Base-by-base conservation (phyloP, 1,139 yeast genomes). In the Blastobotrys arbuscula region DNA sequence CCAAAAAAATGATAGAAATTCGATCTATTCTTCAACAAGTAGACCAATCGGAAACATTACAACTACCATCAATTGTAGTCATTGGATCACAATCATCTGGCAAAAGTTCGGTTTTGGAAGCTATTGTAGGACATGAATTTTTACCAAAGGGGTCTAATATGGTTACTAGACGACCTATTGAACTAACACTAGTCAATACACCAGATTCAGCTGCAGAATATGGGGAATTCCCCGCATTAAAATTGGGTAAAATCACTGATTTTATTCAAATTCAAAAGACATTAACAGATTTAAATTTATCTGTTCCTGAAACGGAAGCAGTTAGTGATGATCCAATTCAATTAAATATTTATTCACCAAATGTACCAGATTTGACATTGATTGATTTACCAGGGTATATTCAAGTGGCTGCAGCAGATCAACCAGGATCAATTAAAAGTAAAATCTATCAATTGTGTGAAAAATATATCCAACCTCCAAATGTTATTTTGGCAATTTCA, bases 61-160 rank as follows among this genome's bases (percentile, higher is more conserved):
- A 83, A 55, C 72, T 94, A 38, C 98, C 98, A 1, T 85, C 96
- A 0, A 94, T 94, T 58, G 98, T 94, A 16, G 98, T 94, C 1
- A 80, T 94, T 56, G 98, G 99, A 0, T 92, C 98, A 1, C 98
- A 94, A 69, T 86, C 96, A 10, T 87, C 96, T 45, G 99, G 99
- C 47, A 90, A 90, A 66, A 86, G 96, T 0, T 89, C 97, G 0
- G 97, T 90, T 1, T 74, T 90, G 51, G 97, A 90, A 64, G 80
- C 96, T 15, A 84, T 90, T 52, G 97, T 90, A 1, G 97, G 97
- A 12, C 95, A 85, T 59, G 96, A 90, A 61, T 90, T 90, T 59
- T 71, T 90, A 51, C 97, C 97, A 26, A 90, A 90, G 66, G 97
- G 97, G 24, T 79, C 84, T 42, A 90, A 90, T 63, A 90, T 90